Base-by-base conservation (phyloP, 2,329 filamentous ascomycete species). In the Malbranchea zuffiana region DNA sequence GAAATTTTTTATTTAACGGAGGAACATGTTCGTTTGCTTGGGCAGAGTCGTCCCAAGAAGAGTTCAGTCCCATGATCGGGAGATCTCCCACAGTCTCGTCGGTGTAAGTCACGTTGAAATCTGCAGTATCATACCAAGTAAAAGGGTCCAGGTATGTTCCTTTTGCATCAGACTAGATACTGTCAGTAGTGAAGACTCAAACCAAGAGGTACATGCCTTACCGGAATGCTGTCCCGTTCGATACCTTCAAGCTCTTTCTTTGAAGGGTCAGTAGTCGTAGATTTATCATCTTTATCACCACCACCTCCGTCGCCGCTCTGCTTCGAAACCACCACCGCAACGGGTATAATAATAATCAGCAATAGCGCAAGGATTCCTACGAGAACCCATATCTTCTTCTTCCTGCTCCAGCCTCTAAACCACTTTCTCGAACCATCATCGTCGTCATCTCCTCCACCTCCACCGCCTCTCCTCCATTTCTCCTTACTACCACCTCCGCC, bases 71-170 rank as follows among this genome's bases (percentile, higher is more conserved):
- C 78, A 96, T 96, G 42, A 96, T 60, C 0, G 85, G 80, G n/a
- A 98, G 69, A 2, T 80, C 82, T 13, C 90, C 90, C 0, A 96
- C 80, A 10, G 77, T 86, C 33, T 76, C 72, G 42, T 80, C 75
- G 0, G 90, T 98, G 56, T 92, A 98, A 0, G 90, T 96, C 43
- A 88, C 72, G 55, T 98, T 98, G 66, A 96, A 94, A 51, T 87
- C 85, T 0, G 69, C 72, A 0, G 87, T 95, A 49, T 92, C 81
- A 47, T 82, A 80, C 90, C 90, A 98, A 2, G 80, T 78, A 57
- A 85, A 93, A 0, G 90, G 90, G 53, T 98, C 87, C 13, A 94
- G 68, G 44, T 82, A 79, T 2, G 81, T 83, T 10, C 78, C 84
- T 57, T 74, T 77, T 50, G 75, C 86, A 43, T 68, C 69, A 39